Conservation (phyloP, 768 basidiomycete species). For the Vararia minispora region DNA sequence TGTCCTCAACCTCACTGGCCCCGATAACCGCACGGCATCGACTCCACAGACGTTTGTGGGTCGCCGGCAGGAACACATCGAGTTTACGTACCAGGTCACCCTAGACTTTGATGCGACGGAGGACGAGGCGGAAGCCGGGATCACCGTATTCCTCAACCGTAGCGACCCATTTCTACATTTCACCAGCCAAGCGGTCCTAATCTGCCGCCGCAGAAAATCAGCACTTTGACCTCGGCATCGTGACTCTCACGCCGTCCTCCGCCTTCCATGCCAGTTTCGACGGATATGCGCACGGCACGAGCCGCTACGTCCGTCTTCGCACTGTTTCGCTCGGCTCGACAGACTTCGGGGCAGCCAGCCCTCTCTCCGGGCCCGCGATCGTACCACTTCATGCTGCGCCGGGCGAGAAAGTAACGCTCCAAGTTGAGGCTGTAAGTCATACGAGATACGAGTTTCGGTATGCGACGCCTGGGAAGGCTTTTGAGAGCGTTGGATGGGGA, state of each 20-base stretch:
- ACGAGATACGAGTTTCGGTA: conserved; percentile 11
- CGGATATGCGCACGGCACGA: not conserved
- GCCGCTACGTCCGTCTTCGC: conserved; percentile 9
- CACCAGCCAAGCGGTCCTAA: too few species aligned
- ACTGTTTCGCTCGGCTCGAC: conserved; percentile 10
- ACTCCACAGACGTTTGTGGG: conserved; percentile 22
- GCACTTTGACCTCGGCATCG: conserved; percentile 14
- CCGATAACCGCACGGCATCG: conserved; percentile 17
- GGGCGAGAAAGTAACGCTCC: not conserved
- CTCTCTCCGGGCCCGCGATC: conserved; percentile 9
- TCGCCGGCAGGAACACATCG: conserved; percentile 21
- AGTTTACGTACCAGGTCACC: conserved; percentile 18
- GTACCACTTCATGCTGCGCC: not conserved
- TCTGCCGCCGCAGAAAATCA: too few species aligned
- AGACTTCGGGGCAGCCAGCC: conserved; percentile 5
- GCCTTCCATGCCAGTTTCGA: not conserved
- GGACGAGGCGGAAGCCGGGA: conserved; percentile 17
- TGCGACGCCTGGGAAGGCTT: not conserved
- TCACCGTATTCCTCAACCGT: conserved; percentile 22
- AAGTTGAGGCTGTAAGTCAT: conserved; percentile 11
- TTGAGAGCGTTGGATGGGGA: conserved; percentile 9
- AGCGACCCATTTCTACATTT: conserved; percentile 1
- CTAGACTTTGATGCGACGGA: conserved; percentile 16
- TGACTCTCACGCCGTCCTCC: conserved; percentile 4
- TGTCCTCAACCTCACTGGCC: conserved; percentile 20